Conservation (phyloP, 1,284 basidiomycete species). For the Ganoderma sinense region DNA sequence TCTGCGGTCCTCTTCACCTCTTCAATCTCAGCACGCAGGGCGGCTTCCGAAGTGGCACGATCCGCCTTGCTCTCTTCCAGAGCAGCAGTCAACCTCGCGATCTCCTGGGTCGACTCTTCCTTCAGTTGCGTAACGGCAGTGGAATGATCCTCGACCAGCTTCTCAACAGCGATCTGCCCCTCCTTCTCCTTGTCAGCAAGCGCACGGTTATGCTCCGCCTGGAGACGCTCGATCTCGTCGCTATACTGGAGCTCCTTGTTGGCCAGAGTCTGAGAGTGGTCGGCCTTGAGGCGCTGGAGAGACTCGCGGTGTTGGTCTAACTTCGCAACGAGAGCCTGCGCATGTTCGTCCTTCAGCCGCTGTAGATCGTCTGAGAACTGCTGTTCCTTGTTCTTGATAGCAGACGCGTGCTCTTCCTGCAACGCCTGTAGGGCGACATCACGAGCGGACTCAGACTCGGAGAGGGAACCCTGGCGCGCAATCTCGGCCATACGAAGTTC, state of each 20-base stretch:
- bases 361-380: constrained; percentile 69
- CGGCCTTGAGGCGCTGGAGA: constrained; percentile 52
- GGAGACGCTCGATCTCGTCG: constrained; percentile 66
- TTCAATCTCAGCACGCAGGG: constrained; percentile 58
- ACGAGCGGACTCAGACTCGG: constrained; percentile 75
- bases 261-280: constrained; percentile 64
- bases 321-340: constrained; percentile 56
- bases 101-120: constrained; percentile 58
- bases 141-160: constrained; percentile 47
- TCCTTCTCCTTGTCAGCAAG: constrained; percentile 65
- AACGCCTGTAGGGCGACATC: constrained; percentile 64
- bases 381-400: constrained; percentile 67
- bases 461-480: constrained; percentile 74
- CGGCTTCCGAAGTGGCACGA: constrained; percentile 45
- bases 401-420: constrained; percentile 73
- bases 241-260: constrained; percentile 67
- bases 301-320: constrained; percentile 62
- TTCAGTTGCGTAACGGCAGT: constrained; percentile 52
- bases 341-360: constrained; percentile 68
- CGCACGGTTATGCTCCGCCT: constrained; percentile 60
- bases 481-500: constrained; percentile 75
- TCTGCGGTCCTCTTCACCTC: constrained; percentile 45
- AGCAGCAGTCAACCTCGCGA: constrained; percentile 54
- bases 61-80: constrained; percentile 57
- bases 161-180: constrained; percentile 50